Evolutionary conservation across 2,329 filamentous ascomycete species (phyloP).

Genomic region (Aureobasidium zeae): DNA sequence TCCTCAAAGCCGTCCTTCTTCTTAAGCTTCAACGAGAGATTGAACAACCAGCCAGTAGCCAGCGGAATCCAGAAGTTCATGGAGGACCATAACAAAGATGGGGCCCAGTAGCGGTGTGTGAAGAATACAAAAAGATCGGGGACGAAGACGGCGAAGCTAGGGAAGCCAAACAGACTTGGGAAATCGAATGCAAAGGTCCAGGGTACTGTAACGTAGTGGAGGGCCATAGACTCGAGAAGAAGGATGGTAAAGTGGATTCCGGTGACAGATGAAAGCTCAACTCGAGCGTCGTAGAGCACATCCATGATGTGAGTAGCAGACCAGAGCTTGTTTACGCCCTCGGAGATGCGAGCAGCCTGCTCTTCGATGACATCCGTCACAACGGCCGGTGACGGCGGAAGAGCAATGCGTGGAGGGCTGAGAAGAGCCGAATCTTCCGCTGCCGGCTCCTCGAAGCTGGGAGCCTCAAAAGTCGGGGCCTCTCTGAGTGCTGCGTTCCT

Average conservation of each 20-base stretch:
- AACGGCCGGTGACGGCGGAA: slow-evolving; percentile 71
- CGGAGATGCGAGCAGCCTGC: slow-evolving; percentile 56
- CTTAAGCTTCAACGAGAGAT: slow-evolving; percentile 56
- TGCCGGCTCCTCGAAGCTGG: neutral
- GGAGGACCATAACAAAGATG: slow-evolving; percentile 65
- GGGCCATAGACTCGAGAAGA: slow-evolving; percentile 58
- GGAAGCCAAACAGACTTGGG: slow-evolving; percentile 50
- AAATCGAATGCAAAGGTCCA: slow-evolving; percentile 64
- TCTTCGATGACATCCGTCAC: slow-evolving; percentile 69
- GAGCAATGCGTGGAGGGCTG: slow-evolving; percentile 28
- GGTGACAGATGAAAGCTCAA: slow-evolving; percentile 60
- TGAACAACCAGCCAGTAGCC: slow-evolving; percentile 78
- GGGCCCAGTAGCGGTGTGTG: slow-evolving; percentile 67
- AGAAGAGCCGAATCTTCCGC: neutral
- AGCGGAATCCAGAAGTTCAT: slow-evolving; percentile 62
- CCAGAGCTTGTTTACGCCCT: slow-evolving; percentile 55
- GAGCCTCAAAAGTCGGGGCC: neutral
- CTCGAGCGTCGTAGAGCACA: slow-evolving; percentile 55
- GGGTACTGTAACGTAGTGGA: slow-evolving; percentile 63
- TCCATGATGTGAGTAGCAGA: slow-evolving; percentile 58
- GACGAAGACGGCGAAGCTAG: slow-evolving; percentile 49
- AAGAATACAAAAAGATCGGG: slow-evolving; percentile 76
- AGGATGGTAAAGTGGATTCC: slow-evolving; percentile 61
- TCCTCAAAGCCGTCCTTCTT: slow-evolving; percentile 31
- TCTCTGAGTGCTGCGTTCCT: neutral